Base-by-base conservation (phyloP, 2,329 filamentous ascomycete species). In the Gremmenia infestans region DNA sequence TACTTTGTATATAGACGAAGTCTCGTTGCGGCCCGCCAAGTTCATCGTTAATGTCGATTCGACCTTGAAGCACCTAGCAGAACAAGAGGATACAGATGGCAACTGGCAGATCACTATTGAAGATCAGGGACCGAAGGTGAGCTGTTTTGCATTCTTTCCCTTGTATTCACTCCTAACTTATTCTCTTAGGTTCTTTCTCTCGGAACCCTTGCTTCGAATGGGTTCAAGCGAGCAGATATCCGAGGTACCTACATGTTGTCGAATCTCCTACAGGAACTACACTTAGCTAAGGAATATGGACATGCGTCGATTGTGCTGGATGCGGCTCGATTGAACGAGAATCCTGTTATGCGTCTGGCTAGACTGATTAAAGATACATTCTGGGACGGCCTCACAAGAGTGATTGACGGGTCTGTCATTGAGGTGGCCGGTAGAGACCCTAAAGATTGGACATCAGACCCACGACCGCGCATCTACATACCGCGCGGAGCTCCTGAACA, bases 51-150 rank as follows among this genome's bases (percentile, higher is more conserved):
- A 94, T 65, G 92, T 97, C 66, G 88, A 96, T 49, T 78, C 83
- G 22, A 97, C 92, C 0, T 80, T 96, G 55, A 81, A 91, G 68
- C 86, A 82, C 57, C 79, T 99, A 46, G 79, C 91, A 59, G 83
- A 84, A 39, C 88, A 93, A 63, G 94, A 99, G 72, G 94, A 99
- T 69, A 95, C 92, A 32, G 92, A 99, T 73, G 79, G 83, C 55
- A 97, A 99, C 72, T 89, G 91, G 79, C 92, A 97, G 72, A 99
- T 99, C 71, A 99, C 94, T 32, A 96, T 97, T 66, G 94, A 97
- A 69, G 94, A 99, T 74, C 82, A 83, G 61, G 94, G 94, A 0
- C 93, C 94, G 50, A 99, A 97, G 81, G 89, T 88, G 71, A 61
- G 68, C 28, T 12, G 15, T 25, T 12, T 17, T 28, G 35, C 25